These are phyloP conservation scores for Sphenostylis stenocarpa DNA, from an alignment of 306 rosid genomes.

Conservation along the genomic window DNA sequence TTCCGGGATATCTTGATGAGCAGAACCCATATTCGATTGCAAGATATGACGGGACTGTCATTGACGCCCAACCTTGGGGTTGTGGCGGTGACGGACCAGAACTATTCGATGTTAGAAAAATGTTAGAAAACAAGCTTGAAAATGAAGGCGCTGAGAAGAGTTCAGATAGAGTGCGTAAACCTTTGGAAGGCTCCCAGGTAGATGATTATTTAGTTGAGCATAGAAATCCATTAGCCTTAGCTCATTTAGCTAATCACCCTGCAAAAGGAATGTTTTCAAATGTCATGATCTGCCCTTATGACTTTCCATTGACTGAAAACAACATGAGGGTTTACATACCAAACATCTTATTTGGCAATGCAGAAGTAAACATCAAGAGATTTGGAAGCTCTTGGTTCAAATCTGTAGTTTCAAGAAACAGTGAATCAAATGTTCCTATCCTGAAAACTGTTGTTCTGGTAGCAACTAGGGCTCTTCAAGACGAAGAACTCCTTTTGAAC, in stretches of 20 bases:
- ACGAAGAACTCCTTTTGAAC: slow-evolving; percentile 81
- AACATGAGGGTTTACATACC: slow-evolving; percentile 80
- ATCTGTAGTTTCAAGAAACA: slow-evolving; percentile 48
- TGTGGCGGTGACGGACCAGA: slow-evolving; percentile 58
- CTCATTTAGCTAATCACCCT: slow-evolving; percentile 90
- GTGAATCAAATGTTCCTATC: slow-evolving; percentile 53
- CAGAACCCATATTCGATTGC: slow-evolving; percentile 80
- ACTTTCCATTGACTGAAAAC: slow-evolving; percentile 77
- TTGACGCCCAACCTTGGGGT: slow-evolving; percentile 87
- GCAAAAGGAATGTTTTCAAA: slow-evolving; percentile 75
- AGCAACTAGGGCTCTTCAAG: slow-evolving; percentile 69
- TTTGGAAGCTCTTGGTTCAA: slow-evolving; percentile 73
- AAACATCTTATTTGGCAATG: slow-evolving; percentile 62
- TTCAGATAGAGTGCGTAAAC: slow-evolving; percentile 56
- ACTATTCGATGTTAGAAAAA: slow-evolving; percentile 51
- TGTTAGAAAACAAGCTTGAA: slow-evolving; percentile 34
- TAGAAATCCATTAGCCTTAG: slow-evolving; percentile 82
- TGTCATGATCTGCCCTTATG: slow-evolving; percentile 88
- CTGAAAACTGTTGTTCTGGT: slow-evolving; percentile 76
- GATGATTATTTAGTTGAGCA: slow-evolving; percentile 50
- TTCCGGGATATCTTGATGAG: slow-evolving; percentile 84
- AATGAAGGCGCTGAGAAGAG: slow-evolving; percentile 49
- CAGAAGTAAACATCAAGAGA: slow-evolving; percentile 55
- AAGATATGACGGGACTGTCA: slow-evolving; percentile 74
- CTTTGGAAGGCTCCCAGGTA: slow-evolving; percentile 52